A percentile compares a stretch with the other conserved stretches of the same genome.
Evolutionary conservation across 2,329 filamentous ascomycete species (phyloP).

Genomic region (Alternaria viburni): DNA sequence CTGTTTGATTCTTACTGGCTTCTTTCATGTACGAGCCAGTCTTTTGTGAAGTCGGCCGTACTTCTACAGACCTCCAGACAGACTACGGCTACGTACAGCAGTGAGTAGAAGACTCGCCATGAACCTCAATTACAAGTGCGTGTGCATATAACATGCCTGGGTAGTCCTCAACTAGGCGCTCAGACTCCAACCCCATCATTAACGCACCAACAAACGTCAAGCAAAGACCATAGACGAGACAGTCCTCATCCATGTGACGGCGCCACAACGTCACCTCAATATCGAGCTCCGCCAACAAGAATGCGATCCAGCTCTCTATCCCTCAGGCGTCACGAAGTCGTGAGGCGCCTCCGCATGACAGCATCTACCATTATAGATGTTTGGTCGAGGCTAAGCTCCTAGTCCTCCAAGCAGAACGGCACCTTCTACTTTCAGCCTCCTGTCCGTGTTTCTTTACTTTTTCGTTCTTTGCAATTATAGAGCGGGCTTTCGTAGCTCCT

Average conservation of each 20-base stretch:
- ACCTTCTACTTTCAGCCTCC: background rate
- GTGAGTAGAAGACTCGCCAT: background rate
- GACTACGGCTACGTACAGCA: background rate
- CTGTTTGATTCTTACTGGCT: background rate
- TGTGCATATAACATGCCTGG: background rate
- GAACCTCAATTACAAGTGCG: background rate
- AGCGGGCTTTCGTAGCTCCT: background rate
- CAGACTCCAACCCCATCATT: background rate
- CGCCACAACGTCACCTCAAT: background rate
- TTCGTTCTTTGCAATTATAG: background rate
- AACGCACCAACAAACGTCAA: background rate
- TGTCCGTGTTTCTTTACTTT: background rate
- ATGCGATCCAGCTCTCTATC: background rate
- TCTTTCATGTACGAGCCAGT: background rate
- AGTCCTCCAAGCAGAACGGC: background rate
- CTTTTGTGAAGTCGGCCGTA: background rate
- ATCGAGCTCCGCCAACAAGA: background rate
- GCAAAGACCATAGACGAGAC: background rate
- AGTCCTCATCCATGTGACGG: background rate
- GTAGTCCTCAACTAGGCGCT: background rate
- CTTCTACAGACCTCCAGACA: background rate
- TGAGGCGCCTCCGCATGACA: background rate
- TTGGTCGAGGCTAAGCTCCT: background rate
- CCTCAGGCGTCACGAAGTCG: background rate
- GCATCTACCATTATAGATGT: background rate